phyloP scores from a whole-genome alignment of 768 basidiomycete species.

The Hygrophorus russula region DNA sequence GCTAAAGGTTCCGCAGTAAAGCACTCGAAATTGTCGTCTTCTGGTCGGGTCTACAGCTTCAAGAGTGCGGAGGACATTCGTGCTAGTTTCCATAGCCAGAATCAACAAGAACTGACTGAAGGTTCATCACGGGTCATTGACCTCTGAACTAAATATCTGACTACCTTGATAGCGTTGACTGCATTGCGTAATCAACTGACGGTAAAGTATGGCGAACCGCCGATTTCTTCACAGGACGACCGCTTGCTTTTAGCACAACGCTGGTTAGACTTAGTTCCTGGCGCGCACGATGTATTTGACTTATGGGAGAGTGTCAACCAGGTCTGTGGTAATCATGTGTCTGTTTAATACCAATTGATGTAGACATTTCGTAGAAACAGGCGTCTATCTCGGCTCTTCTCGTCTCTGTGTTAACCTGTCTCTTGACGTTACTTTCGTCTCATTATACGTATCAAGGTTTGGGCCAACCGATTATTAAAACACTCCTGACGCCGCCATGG shows the following conservation, averaged over 20 bases:
- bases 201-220: slow-evolving; percentile 33
- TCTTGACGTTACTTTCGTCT: slow-evolving; percentile 51
- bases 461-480: slow-evolving; percentile 53
- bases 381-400: slow-evolving; percentile 30
- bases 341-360: slow-evolving; percentile 2
- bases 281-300: slow-evolving; percentile 48
- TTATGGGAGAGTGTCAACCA: slow-evolving; percentile 46
- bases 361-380: slow-evolving; percentile 25
- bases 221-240: slow-evolving; percentile 43
- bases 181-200: slow-evolving; percentile 56
- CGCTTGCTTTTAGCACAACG: slow-evolving; percentile 46
- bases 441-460: slow-evolving; percentile 60
- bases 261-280: slow-evolving; percentile 51
- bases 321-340: slow-evolving; percentile 19
- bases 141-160: not conserved
- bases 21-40: too few relatives aligned
- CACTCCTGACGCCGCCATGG: slow-evolving; percentile 43
- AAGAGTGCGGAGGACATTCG: slow-evolving; percentile 2
- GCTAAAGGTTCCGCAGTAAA: too few relatives aligned
- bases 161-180: slow-evolving; percentile 26
- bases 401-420: slow-evolving; percentile 41
- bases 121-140: slow-evolving; percentile 1
- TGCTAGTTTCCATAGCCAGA: not conserved
- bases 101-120: slow-evolving; percentile 28
- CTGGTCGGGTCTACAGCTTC: too few relatives aligned